phyloP scores from a whole-genome alignment of 2,329 filamentous ascomycete genomes.

The Lachnum nothofagi region DNA sequence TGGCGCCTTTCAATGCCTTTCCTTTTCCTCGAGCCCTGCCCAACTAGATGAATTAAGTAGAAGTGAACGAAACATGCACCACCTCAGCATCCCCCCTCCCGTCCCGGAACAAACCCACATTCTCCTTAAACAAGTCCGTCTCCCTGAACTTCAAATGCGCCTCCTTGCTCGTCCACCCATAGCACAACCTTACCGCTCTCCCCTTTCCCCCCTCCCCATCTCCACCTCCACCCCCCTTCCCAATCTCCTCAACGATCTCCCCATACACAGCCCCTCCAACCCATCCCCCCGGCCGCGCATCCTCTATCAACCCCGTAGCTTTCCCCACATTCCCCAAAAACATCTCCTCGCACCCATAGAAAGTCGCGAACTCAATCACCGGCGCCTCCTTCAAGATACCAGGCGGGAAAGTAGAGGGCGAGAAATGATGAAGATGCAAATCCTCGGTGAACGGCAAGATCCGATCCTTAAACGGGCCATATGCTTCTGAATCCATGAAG shows the following conservation, averaged over 20 bases:
- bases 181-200: constrained; percentile 14
- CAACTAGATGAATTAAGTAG: neutral
- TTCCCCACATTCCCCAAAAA: constrained; percentile 4
- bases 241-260: neutral
- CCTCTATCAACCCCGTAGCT: constrained; percentile 3
- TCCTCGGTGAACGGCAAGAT: constrained; percentile 10
- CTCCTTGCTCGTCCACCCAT: constrained; percentile 25
- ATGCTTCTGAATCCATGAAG: constrained; percentile 36
- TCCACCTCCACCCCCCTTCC: neutral
- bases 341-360: constrained; percentile 13
- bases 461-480: constrained; percentile 34
- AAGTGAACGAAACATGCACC: constrained; percentile 3
- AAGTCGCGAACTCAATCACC: constrained; percentile 20
- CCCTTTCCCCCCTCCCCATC: constrained; percentile 6
- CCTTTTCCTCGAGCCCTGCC: too few species aligned
- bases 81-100: constrained; percentile 17
- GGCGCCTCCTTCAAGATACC: constrained; percentile 12
- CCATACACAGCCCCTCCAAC: neutral
- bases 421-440: constrained; percentile 17
- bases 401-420: constrained; percentile 2
- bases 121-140: constrained; percentile 19
- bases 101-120: constrained; percentile 17
- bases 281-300: constrained; percentile 11
- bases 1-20: too few species aligned
- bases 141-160: constrained; percentile 24